phyloP scores from a whole-genome alignment of 2,329 filamentous ascomycete genomes.

The Xylaria sp. region DNA sequence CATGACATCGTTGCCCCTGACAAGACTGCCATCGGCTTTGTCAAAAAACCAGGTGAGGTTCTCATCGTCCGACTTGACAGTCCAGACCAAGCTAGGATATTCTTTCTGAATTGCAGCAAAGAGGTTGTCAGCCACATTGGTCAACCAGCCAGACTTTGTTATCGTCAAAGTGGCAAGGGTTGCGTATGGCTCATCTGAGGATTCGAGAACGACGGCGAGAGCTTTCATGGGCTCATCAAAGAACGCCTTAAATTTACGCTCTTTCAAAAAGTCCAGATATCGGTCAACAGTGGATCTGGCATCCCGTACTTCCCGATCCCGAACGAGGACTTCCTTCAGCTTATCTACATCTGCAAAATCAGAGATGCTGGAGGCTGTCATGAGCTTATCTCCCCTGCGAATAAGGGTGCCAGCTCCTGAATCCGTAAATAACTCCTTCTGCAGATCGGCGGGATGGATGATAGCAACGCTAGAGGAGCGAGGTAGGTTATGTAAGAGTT shows the following conservation, averaged over 20 bases:
- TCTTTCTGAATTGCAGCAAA: conserved; percentile 95
- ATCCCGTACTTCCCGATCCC: conserved; percentile 84
- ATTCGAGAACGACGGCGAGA: conserved; percentile 85
- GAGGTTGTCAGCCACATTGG: conserved; percentile 94
- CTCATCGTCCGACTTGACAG: conserved; percentile 95
- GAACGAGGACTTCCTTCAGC: conserved; percentile 83
- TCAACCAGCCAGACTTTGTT: conserved; percentile 93
- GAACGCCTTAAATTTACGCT: conserved; percentile 88
- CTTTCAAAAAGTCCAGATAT: conserved; percentile 82
- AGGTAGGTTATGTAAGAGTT: conserved; percentile 86
- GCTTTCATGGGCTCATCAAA: conserved; percentile 95
- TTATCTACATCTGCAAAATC: conserved; percentile 80
- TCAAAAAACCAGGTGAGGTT: conserved; percentile 99
- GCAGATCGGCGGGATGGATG: conserved; percentile 93
- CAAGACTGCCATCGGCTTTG: conserved; percentile 92
- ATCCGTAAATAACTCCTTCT: conserved; percentile 97
- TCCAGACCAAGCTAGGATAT: conserved; percentile 90
- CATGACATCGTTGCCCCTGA: conserved; percentile 84
- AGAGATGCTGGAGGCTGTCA: conserved; percentile 74
- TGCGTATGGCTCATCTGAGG: conserved; percentile 73
- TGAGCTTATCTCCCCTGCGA: conserved; percentile 88
- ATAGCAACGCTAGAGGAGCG: conserved; percentile 95
- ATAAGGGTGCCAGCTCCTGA: conserved; percentile 94
- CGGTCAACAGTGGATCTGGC: conserved; percentile 85
- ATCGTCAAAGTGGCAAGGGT: conserved; percentile 92